Conservation (phyloP, 176 grass and related monocot species). For the Avena insularis region DNA sequence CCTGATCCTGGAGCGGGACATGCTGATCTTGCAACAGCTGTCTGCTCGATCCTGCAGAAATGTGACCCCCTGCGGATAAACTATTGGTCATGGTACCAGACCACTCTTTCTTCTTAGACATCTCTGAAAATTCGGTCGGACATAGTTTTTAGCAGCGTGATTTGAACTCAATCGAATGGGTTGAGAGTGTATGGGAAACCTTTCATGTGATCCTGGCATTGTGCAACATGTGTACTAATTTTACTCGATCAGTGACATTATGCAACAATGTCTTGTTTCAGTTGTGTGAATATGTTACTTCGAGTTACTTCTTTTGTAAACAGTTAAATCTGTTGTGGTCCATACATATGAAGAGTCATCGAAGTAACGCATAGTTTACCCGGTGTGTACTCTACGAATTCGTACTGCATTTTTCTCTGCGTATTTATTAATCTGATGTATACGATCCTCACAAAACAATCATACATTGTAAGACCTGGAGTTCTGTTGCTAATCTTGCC, state of each 20-base stretch:
- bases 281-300: constrained; percentile 11
- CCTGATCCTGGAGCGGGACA: constrained; percentile 43
- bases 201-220: background rate
- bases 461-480: no score
- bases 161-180: background rate
- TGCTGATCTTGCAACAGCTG: constrained; percentile 52
- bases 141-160: constrained; percentile 9
- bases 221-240: constrained; percentile 11
- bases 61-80: constrained; percentile 85
- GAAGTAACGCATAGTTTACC: background rate
- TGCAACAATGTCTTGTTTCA: constrained; percentile 5
- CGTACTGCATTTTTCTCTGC: background rate
- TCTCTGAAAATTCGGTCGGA: constrained; percentile 3
- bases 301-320: no score
- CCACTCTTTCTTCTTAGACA: constrained; percentile 58
- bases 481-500: no score
- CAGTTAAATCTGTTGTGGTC: background rate
- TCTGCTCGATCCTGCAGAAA: constrained; percentile 75
- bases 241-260: constrained; percentile 16
- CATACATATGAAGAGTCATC: background rate
- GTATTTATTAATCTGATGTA: background rate
- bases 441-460: no score
- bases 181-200: background rate
- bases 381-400: background rate
- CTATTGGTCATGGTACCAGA: constrained; percentile 87